These are phyloP conservation scores for Kodamaea fungicola DNA, from an alignment of 1,139 yeast species.

Conservation along the genomic window DNA sequence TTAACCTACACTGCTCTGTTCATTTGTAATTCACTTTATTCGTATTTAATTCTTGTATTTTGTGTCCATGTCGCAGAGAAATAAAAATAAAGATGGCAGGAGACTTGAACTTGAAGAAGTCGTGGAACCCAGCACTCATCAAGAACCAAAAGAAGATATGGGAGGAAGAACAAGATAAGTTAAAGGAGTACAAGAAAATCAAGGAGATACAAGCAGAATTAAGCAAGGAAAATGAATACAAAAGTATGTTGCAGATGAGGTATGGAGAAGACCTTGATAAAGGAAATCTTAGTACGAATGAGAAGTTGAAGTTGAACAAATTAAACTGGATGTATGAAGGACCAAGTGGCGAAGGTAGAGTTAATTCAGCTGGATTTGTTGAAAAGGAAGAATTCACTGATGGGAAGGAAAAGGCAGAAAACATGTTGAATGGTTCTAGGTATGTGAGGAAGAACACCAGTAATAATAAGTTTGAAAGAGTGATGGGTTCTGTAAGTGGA, in stretches of 20 bases:
- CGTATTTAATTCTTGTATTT: not conserved
- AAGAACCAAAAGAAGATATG: conserved; percentile 86
- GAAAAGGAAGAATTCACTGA: conserved; percentile 35
- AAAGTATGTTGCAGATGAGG: conserved; percentile 55
- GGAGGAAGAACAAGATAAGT: conserved; percentile 75
- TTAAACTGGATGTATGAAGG: conserved; percentile 88
- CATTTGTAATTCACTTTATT: not conserved
- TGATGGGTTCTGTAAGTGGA: conserved; percentile 18
- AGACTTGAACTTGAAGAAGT: conserved; percentile 83
- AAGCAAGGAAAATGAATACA: conserved; percentile 59
- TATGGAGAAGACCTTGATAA: conserved; percentile 31
- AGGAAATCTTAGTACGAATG: conserved; percentile 28
- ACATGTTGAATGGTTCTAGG: conserved; percentile 23
- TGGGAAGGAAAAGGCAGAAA: conserved; percentile 34
- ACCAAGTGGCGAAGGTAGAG: conserved; percentile 15
- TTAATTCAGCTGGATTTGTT: conserved; percentile 28
- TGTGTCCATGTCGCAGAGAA: no score
- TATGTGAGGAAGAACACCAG: conserved; percentile 9
- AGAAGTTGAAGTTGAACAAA: conserved; percentile 46
- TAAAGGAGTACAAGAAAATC: conserved; percentile 66
- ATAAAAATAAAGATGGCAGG: conserved; percentile 50
- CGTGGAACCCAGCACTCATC: conserved; percentile 91
- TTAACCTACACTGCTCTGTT: not conserved
- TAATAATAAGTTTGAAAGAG: conserved; percentile 13
- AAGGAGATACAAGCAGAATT: conserved; percentile 65